Evolutionary conservation across 2,329 filamentous ascomycete species (phyloP), one percentile per base, ranked within the genome.

Genomic region (Penicillium nordicum): DNA sequence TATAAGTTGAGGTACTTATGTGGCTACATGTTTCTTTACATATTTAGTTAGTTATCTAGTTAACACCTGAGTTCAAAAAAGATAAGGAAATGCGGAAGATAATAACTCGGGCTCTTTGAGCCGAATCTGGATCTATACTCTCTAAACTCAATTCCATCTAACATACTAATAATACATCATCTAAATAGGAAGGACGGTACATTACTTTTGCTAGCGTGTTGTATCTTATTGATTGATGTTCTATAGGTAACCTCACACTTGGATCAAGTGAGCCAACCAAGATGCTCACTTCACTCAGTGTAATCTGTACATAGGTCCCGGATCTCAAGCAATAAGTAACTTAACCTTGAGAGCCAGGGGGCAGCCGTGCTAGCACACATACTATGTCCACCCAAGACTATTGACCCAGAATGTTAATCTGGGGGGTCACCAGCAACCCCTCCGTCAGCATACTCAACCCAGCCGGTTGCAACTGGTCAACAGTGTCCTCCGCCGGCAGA

Each of bases 381-480:
- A 18, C 18, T 18, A 18, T 18, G 18, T 18, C 18, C 7, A 45
- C 27, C 7, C 7, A 2, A 34, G 8, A 3, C 5, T 29, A 16
- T n/a, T 5, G 29, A n/a, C 63, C 64, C 51, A 72, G 56, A 1
- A 65, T 67, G 43, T 69, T 72, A 3, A 62, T 68, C 23, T 68
- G 66, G 53, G 67, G 71, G 3, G 66, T 57, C 1, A 63, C 68
- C 21, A 59, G 64, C 59, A 74, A 55, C 5, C 72, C 71, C 41
- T 69, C 57, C 4, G 61, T 46, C 55, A 74, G 55, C 56, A 62
- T 58, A 4, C 63, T 55, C 34, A 68, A 51, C 14, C 73, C 77
- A 38, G 64, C 70, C 2, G 72, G 63, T 46, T 69, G 67, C 1
- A 79, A 72, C 47, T 68, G 63, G 53, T 79, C 76, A 30, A 73